Evolutionary conservation across 805 yeast genomes (phyloP), one percentile per base, ranked within the genome.

Genomic region (Sugiyamaella boreocaroliniensis): DNA sequence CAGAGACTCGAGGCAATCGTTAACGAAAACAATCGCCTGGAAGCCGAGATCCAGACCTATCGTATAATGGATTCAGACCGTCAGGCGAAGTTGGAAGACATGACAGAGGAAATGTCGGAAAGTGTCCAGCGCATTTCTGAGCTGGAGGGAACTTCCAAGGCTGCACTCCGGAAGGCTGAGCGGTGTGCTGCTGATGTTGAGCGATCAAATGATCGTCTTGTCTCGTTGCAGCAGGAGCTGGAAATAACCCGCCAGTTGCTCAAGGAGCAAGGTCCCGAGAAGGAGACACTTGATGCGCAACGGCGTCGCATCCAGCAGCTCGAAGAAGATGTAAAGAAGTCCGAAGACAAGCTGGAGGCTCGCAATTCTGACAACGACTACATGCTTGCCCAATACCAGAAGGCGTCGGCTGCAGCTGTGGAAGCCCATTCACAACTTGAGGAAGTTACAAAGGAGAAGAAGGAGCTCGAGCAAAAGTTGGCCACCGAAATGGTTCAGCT

Each of bases 341-440:
- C 75, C 45, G 67, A 75, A n/a, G 67, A 70, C 12, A 75, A 74
- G 55, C 61, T 76, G 1, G 75, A 74, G 22, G 72, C 82, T 5
- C 73, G 75, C 43, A 65, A 66, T 1, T 80, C 79, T 37, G 96
- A 89, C 60, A 76, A 74, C 45, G 78, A 72, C 48, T 89, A 86
- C 66, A 84, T 62, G 67, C 61, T 60, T 22, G 55, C 46, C 15
- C 66, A 61, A 48, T 62, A 54, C 49, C 64, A 67, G 46, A 56
- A 60, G 47, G 68, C 70, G 1, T 55, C 65, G 0, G 54, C 57
- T 2, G 64, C 69, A 2, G 65, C 69, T 2, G 61, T 61, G 0
- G 66, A 63, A 40, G 64, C 67, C 1, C 53, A 53, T 19, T 51
- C 53, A 0, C 70, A 70, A 50, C 58, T 73, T 14, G 56, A 57